Base-by-base conservation (phyloP, 768 basidiomycete species). In the Lactarius tabidus region DNA sequence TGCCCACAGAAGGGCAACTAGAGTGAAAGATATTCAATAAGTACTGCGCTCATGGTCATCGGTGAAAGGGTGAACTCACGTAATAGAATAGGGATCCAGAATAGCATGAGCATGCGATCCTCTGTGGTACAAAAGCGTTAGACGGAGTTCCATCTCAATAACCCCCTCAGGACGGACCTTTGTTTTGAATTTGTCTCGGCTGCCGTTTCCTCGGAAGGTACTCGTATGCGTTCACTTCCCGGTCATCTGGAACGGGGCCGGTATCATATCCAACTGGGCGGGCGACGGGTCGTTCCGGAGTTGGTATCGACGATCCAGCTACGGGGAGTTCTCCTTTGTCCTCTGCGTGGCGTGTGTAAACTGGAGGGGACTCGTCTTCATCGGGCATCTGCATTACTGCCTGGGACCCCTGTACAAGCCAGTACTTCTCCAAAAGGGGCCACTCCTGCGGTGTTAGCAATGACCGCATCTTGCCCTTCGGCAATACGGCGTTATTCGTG, bases 31-130 rank as follows among this genome's bases (percentile, higher is more conserved):
- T 10, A 28, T 60, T 43, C 26, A 63, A 60, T 60, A 2, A 66
- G 51, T 12, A 45, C 9, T 38, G 35, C 41, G 7, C 18, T 39
- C n/a, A 48, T 35, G 48, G 26, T 51, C 45, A 69, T 8, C 29
- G 5, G n/a, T 0, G 23, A 48, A 26, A 2, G 29, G 1, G 35
- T 51, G 29, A 12, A 85, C 90, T 78, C 70, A 93, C 91, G 75
- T 65, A 93, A 75, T 10, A 94, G 79, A 71, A 93, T 90, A 20
- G 91, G 91, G 70, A 94, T 79, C 91, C 91, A 94, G 79, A 94
- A 94, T 48, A 89, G 72, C 39, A 91, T 71, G 54, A 94, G 82
- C 91, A 94, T 94, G 48, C 85, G 86, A 73, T 94, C 91, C 76
- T 88, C 90, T 92, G 71, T 35, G 64, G 66, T 43, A 29, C 18